A percentile compares a stretch with the other conserved stretches of the same genome.
Conservation (phyloP, 2,329 filamentous ascomycete genomes). For the Cladosporium sp. region DNA sequence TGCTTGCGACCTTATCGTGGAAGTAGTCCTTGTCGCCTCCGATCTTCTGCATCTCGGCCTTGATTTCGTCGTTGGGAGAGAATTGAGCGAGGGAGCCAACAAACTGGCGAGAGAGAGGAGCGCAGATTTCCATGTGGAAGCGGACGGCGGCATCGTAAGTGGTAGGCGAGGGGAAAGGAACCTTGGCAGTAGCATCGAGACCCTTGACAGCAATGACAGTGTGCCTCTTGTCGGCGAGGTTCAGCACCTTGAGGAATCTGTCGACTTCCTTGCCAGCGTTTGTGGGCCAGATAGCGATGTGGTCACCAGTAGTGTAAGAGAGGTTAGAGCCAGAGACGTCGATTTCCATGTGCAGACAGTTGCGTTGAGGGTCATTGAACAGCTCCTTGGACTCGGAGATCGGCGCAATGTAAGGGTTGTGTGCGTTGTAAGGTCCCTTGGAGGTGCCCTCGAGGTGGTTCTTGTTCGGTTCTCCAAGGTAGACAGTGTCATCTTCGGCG, state of each 20-base stretch:
- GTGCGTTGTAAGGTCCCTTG: conserved; percentile 90
- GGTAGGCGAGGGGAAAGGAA: conserved; percentile 94
- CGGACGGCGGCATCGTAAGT: conserved; percentile 92
- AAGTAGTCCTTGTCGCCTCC: conserved; percentile 96
- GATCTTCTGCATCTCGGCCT: conserved; percentile 84
- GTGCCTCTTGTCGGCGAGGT: conserved; percentile 74
- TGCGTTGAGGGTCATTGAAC: conserved; percentile 85
- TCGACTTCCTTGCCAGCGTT: conserved; percentile 93
- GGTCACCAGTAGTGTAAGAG: conserved; percentile 93
- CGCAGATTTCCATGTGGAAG: conserved; percentile 96
- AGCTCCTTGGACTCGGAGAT: conserved; percentile 89
- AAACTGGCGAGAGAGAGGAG: conserved; percentile 94
- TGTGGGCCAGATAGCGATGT: conserved; percentile 95
- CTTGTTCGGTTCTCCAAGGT: conserved; percentile 79
- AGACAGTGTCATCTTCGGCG: conserved; percentile 77
- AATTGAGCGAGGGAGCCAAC: conserved; percentile 85
- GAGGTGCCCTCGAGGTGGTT: conserved; percentile 83
- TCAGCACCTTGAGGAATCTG: conserved; percentile 78
- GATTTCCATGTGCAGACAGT: conserved; percentile 96
- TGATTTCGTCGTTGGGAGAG: conserved; percentile 79
- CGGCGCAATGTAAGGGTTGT: conserved; percentile 85
- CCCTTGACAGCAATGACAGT: conserved; percentile 85
- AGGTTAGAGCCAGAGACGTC: conserved; percentile 88
- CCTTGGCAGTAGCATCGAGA: conserved; percentile 91
- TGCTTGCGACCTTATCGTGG: conserved; percentile 76